Base-by-base conservation (phyloP, 305 asterid genomes). In the Solanum hybrid region DNA sequence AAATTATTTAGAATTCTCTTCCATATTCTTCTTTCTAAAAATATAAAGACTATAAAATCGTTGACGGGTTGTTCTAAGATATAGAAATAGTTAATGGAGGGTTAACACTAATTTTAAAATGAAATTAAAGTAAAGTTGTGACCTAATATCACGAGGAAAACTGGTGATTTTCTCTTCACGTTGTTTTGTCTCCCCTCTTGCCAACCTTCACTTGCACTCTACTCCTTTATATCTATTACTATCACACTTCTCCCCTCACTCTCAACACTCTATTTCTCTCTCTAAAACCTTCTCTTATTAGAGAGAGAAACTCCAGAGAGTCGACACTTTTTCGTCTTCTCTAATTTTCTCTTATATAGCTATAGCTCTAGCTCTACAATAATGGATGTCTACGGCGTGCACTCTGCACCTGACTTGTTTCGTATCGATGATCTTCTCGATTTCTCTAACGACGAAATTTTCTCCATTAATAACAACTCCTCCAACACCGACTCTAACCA, bases 401-500 rank as follows among this genome's bases (percentile, higher is more conserved):
- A 71, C 33, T 90, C 95, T 12, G 93, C 87, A 73, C 89, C 89
- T 36, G 93, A 92, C 12, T 77, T 75, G 33, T 92, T 90, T 69
- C 90, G 90, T 67, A 89, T 95, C 86, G 98, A 96, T 31, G 96
- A 94, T 92, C 95, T 96, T 28, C 87, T 95, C 2, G 95, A 95
- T 92, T 91, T 95, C 14, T 95, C 98, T 0, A 92, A 90, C 69
- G 95, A 95, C 10, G 95, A 94, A 0, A 87, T 92, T 81, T 91
- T 93, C 92, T 64, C 95, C 75, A 84, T 31, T 29, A 84, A 26
- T 40, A 82, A 10, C 26, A 84, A 61, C 89, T 31, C 89, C 90
- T 24, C 46, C 86, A 13, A 87, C 80, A 18, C 89, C 33, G 74
- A 77, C 71, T 33, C 84, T 42, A 35, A 46, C 35, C 39, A 34